Percentiles rank a stretch among this genome's conserved stretches.
These are phyloP conservation scores for Lineolata rhizophorae DNA, from an alignment of 495 filamentous ascomycete genomes.

Conservation along the genomic window DNA sequence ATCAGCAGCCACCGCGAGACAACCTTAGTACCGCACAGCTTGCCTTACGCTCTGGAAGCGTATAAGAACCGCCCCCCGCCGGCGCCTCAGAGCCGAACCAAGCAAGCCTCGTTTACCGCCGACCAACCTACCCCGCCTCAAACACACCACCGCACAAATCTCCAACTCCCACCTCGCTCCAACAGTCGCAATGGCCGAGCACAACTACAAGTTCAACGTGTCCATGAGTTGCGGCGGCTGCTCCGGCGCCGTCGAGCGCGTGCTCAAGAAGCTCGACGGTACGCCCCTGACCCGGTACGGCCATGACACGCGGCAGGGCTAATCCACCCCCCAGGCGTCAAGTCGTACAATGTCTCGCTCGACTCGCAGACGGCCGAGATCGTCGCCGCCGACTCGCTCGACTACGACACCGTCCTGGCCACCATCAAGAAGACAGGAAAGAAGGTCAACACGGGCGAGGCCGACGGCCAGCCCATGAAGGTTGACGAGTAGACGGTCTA, in stretches of 20 bases:
- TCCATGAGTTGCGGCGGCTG: constrained; percentile 48
- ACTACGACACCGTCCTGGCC: constrained; percentile 60
- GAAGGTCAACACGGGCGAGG: constrained; percentile 55
- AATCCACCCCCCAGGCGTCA: constrained; percentile 38
- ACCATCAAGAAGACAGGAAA: constrained; percentile 95
- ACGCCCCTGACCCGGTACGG: constrained; percentile 15
- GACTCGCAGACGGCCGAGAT: constrained; percentile 61
- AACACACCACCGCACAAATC: too few relatives aligned
- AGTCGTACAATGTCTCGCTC: constrained; percentile 68
- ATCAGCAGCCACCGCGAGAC: too few relatives aligned
- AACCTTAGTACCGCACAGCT: too few relatives aligned
- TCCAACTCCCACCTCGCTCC: too few relatives aligned
- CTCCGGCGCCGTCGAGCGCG: constrained; percentile 59
- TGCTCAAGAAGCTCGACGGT: constrained; percentile 92
- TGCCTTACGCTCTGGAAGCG: too few relatives aligned
- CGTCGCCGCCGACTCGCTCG: constrained; percentile 34
- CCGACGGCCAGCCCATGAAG: too few relatives aligned
- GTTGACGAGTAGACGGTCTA: too few relatives aligned
- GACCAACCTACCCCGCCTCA: too few relatives aligned
- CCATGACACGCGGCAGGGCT: neutral
- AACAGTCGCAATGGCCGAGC: constrained; percentile 28
- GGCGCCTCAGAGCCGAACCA: too few relatives aligned
- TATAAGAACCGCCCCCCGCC: too few relatives aligned
- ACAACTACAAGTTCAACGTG: constrained; percentile 50
- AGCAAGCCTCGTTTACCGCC: too few relatives aligned